Evolutionary conservation across 1,284 basidiomycete genomes (phyloP).

Genomic region (Leccinum huronense): DNA sequence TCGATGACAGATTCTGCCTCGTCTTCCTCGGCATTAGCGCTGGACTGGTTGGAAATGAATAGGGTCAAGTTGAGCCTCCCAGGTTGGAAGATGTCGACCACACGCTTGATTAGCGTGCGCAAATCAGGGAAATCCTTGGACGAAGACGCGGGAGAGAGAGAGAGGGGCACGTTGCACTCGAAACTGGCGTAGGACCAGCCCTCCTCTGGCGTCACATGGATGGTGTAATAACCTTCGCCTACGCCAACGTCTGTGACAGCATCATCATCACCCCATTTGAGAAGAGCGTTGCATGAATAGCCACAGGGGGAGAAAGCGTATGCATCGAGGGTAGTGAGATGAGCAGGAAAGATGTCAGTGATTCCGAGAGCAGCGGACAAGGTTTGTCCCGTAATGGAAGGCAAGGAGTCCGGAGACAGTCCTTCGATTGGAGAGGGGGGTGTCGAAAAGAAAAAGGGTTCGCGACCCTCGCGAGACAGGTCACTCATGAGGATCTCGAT

Average conservation of each 20-base stretch:
- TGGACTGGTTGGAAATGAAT: constrained; percentile 78
- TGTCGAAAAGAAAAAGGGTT: constrained; percentile 73
- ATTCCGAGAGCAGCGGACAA: constrained; percentile 83
- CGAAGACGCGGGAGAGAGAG: constrained; percentile 39
- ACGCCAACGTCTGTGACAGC: constrained; percentile 21
- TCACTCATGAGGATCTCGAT: constrained; percentile 99
- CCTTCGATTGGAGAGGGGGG: constrained; percentile 35
- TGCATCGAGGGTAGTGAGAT: constrained; percentile 84
- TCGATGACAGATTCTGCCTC: constrained; percentile 57
- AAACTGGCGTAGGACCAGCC: constrained; percentile 98
- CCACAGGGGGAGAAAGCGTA: constrained; percentile 97
- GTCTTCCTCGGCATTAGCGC: constrained; percentile 49
- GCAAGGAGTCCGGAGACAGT: constrained; percentile 36
- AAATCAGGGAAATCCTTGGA: constrained; percentile 65
- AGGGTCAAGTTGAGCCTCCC: constrained; percentile 86
- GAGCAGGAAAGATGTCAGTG: constrained; percentile 74
- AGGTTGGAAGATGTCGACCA: constrained; percentile 92
- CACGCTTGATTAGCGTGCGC: constrained; percentile 78
- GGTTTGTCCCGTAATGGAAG: constrained; percentile 64
- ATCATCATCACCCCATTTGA: constrained; percentile 56
- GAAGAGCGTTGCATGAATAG: constrained; percentile 93
- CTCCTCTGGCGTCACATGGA: constrained; percentile 97
- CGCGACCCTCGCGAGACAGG: constrained; percentile 73
- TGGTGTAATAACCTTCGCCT: constrained; percentile 94
- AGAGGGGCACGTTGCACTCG: constrained; percentile 95